These are phyloP conservation scores for Apiotrichum veenhuisii DNA, from an alignment of 1,284 basidiomycete genomes.

Conservation along the genomic window DNA sequence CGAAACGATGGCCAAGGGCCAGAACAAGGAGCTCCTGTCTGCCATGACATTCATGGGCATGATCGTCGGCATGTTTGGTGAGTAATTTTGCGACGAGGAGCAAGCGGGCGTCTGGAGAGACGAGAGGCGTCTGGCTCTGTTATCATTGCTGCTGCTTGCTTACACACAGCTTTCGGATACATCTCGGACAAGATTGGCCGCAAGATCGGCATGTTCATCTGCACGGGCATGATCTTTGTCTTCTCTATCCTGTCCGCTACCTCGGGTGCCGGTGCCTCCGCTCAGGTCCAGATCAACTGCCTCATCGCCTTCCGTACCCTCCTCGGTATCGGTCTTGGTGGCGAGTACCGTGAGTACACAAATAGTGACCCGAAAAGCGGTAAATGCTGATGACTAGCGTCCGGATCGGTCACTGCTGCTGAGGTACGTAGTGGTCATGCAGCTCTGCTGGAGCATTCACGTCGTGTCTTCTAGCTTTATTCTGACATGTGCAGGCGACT, in stretches of 20 bases:
- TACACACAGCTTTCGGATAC: conserved; percentile 52
- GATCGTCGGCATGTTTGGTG: conserved; percentile 57
- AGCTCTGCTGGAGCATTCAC: background rate
- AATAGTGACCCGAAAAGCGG: background rate
- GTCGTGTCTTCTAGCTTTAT: background rate
- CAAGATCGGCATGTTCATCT: conserved; percentile 28
- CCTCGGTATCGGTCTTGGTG: conserved; percentile 68
- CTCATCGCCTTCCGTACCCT: conserved; percentile 78
- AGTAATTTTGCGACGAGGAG: conserved; percentile 3
- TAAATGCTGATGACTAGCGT: conserved; percentile 47
- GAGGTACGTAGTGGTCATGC: conserved; percentile 55
- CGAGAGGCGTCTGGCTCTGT: background rate
- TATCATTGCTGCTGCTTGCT: background rate
- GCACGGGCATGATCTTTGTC: conserved; percentile 68
- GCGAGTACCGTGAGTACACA: conserved; percentile 62
- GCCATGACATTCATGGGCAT: conserved; percentile 71
- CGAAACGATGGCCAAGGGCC: conserved; percentile 52
- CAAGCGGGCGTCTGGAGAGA: no score
- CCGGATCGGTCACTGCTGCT: conserved; percentile 83
- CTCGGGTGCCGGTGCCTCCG: conserved; percentile 6
- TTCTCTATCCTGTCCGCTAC: conserved; percentile 72
- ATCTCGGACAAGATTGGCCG: conserved; percentile 77
- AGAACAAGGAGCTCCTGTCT: conserved; percentile 62
- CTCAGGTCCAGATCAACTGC: conserved; percentile 65
- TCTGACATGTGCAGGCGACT: conserved; percentile 53